These are phyloP conservation scores for Pseudonitzschia multiseries DNA, from an alignment of 108 stramenopile genomes.

Conservation along the genomic window DNA sequence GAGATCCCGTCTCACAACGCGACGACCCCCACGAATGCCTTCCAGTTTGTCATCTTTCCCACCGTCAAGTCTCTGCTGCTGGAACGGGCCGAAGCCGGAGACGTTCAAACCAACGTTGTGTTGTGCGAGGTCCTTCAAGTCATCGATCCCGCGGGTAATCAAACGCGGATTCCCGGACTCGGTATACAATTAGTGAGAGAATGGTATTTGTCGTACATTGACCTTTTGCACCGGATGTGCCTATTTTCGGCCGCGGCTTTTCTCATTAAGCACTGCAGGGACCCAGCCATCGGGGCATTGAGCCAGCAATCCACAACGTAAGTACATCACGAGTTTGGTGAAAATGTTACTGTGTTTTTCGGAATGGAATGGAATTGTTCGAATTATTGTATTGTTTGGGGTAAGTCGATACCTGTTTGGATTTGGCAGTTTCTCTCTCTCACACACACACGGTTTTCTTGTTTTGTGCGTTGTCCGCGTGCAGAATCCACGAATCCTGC, in stretches of 20 bases:
- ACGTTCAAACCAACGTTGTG: slow-evolving; percentile 83
- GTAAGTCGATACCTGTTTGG: no score
- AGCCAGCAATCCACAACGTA: slow-evolving; percentile 84
- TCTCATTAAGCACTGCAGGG: slow-evolving; percentile 70
- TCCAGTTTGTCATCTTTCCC: slow-evolving; percentile 64
- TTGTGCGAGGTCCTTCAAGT: slow-evolving; percentile 84
- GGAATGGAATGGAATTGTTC: no score
- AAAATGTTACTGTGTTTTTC: no score
- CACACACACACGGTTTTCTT: no score
- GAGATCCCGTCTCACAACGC: slow-evolving; percentile 25
- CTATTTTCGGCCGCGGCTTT: slow-evolving; percentile 71
- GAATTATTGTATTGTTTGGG: no score
- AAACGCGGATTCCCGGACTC: slow-evolving; percentile 56
- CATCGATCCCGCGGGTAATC: slow-evolving; percentile 43
- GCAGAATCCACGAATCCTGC: slow-evolving; percentile 79
- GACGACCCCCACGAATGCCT: slow-evolving; percentile 42
- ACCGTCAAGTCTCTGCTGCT: slow-evolving; percentile 60
- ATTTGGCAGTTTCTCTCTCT: no score
- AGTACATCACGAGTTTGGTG: slow-evolving; percentile 13
- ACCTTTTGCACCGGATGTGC: slow-evolving; percentile 82
- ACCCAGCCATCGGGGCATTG: slow-evolving; percentile 68
- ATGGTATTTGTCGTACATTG: slow-evolving; percentile 87
- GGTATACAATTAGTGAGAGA: slow-evolving; percentile 66
- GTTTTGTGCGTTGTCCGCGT: no score
- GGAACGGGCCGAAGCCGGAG: slow-evolving; percentile 82